Percentiles rank a stretch among this genome's conserved stretches.
These are phyloP conservation scores for Hippophae tibetana DNA, from an alignment of 306 rosid genomes.

Conservation along the genomic window DNA sequence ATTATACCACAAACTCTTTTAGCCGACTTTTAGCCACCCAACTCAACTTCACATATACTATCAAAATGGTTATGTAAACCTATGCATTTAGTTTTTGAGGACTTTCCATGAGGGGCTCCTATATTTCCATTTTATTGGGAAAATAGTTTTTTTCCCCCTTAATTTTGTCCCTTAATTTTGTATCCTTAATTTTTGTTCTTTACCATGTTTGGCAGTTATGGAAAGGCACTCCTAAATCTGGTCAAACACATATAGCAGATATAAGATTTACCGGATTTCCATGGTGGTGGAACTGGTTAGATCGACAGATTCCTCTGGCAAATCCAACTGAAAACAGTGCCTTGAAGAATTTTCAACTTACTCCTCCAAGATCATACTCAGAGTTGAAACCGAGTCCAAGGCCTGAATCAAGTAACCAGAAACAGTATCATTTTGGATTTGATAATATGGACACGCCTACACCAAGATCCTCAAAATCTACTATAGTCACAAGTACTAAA, in stretches of 20 bases:
- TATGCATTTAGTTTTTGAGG: too few relatives aligned
- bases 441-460: conserved; percentile 62
- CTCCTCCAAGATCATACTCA: conserved; percentile 67
- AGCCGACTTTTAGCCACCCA: too few relatives aligned
- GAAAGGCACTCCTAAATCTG: conserved; percentile 72
- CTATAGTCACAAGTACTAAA: conserved; percentile 37
- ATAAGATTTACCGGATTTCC: conserved; percentile 58
- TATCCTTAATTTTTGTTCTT: conserved; percentile 2
- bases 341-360: conserved; percentile 53
- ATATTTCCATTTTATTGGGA: too few relatives aligned
- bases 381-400: conserved; percentile 61
- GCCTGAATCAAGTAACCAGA: conserved; percentile 43
- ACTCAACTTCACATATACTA: too few relatives aligned
- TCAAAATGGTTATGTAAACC: too few relatives aligned
- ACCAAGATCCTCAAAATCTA: conserved; percentile 70
- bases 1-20: too few relatives aligned
- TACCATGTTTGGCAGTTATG: conserved; percentile 41
- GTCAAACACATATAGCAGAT: conserved; percentile 46
- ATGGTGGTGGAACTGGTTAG: conserved; percentile 99
- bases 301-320: conserved; percentile 49
- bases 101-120: too few relatives aligned
- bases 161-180: too few relatives aligned
- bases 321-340: conserved; percentile 45
- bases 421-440: conserved; percentile 36
- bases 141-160: too few relatives aligned